Conservation (phyloP, 2,329 filamentous ascomycete species). For the Gnomoniopsis smithogilvyi region DNA sequence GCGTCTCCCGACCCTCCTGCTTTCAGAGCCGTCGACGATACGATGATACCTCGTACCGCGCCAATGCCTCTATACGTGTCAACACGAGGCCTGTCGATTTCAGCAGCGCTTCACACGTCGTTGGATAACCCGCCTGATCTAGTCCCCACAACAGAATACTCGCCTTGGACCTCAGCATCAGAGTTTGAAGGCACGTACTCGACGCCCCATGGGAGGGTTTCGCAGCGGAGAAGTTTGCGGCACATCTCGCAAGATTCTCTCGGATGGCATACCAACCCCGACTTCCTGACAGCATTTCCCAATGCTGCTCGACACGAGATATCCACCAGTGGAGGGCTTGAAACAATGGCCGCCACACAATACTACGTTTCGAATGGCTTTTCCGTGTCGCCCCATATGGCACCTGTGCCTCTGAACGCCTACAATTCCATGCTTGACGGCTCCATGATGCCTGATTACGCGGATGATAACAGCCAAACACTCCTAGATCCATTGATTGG, state of each 20-base stretch:
- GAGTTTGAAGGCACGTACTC: constrained; percentile 41
- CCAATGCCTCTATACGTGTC: constrained; percentile 12
- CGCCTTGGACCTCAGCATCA: constrained; percentile 42
- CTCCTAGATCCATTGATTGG: constrained; percentile 13
- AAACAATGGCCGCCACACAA: constrained; percentile 24
- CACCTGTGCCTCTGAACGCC: constrained; percentile 26
- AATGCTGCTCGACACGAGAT: constrained; percentile 16
- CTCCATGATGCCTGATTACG: constrained; percentile 32
- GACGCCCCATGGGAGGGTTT: constrained; percentile 39
- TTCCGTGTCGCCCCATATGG: constrained; percentile 25
- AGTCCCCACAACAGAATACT: constrained; percentile 30
- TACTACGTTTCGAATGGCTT: constrained; percentile 27
- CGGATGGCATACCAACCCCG: constrained; percentile 28
- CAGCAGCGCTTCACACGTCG: constrained; percentile 12
- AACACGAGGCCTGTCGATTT: constrained; percentile 24
- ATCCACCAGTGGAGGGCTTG: constrained; percentile 21
- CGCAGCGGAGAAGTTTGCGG: constrained; percentile 23
- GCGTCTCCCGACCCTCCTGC: constrained; percentile 4
- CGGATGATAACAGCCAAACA: constrained; percentile 31
- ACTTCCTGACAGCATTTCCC: constrained; percentile 26
- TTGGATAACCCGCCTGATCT: constrained; percentile 25
- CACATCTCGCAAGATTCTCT: constrained; percentile 24
- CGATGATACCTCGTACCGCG: constrained; percentile 8
- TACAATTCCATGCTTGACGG: constrained; percentile 35
- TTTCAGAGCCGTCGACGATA: background rate